Percentiles rank a stretch among this genome's conserved stretches.
Evolutionary conservation across 768 basidiomycete genomes (phyloP).

Genomic region (Austroboletus festivus): DNA sequence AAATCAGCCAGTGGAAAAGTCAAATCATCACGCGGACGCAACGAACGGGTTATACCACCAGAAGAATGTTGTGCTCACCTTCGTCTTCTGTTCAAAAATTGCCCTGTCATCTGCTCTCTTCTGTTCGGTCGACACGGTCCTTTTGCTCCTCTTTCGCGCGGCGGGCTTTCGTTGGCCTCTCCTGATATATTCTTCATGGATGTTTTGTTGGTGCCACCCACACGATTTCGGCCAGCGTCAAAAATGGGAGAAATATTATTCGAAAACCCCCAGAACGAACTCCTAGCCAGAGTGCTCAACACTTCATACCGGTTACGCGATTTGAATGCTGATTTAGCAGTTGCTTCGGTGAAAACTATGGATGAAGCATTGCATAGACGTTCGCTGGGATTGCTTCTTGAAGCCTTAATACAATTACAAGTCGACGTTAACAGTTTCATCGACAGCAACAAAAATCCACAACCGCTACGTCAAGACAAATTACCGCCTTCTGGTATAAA

Average conservation of each 20-base stretch:
- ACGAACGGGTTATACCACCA: constrained; percentile 86
- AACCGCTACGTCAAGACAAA: constrained; percentile 80
- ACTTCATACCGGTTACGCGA: constrained; percentile 82
- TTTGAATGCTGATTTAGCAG: constrained; percentile 61
- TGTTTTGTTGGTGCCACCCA: constrained; percentile 87
- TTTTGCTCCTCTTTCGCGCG: constrained; percentile 58
- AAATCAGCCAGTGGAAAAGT: constrained; percentile 73
- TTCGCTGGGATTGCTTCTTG: constrained; percentile 68
- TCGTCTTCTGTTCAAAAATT: constrained; percentile 82
- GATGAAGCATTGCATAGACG: constrained; percentile 52
- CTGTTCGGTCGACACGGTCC: constrained; percentile 93
- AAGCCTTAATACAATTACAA: constrained; percentile 85
- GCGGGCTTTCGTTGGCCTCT: constrained; percentile 64
- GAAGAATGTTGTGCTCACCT: constrained; percentile 95
- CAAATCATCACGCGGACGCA: constrained; percentile 75
- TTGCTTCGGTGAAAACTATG: constrained; percentile 56
- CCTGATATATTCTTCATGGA: constrained; percentile 99
- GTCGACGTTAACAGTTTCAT: constrained; percentile 95
- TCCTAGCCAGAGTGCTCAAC: constrained; percentile 74
- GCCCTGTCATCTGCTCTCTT: constrained; percentile 75
- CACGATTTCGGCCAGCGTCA: constrained; percentile 91
- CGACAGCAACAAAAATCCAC: constrained; percentile 94
- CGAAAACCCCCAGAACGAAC: constrained; percentile 94
- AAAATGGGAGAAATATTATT: constrained; percentile 90
- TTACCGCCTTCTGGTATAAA: constrained; percentile 92